Conservation (phyloP, 495 filamentous ascomycete genomes). For the Pseudoneurospora amorphoporcata region DNA sequence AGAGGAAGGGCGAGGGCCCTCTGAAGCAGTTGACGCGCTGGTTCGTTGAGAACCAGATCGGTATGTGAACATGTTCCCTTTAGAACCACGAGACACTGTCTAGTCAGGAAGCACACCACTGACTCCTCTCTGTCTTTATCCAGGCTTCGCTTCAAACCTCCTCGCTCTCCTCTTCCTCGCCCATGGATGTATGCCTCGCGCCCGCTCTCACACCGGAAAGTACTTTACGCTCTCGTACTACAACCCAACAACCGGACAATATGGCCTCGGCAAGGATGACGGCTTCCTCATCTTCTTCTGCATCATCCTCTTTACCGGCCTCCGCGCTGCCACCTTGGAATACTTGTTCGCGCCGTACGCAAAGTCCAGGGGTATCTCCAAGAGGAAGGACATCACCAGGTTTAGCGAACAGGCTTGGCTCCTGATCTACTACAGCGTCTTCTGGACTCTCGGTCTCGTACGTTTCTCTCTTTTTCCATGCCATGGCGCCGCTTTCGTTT, state of each 20-base stretch:
- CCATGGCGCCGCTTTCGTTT: background rate
- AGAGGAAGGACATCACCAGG: constrained; percentile 61
- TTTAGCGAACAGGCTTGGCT: constrained; percentile 94
- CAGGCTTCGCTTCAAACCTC: constrained; percentile 33
- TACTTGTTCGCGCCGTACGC: constrained; percentile 74
- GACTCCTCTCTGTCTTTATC: background rate
- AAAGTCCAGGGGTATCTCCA: constrained; percentile 53
- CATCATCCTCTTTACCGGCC: constrained; percentile 73
- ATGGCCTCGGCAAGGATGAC: constrained; percentile 70
- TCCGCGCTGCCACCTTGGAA: constrained; percentile 78
- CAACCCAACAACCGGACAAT: constrained; percentile 52
- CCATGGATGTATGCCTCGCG: constrained; percentile 69
- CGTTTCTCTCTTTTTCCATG: constrained; percentile 20
- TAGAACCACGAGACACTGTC: background rate
- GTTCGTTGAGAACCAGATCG: constrained; percentile 46
- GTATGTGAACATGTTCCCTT: constrained; percentile 23
- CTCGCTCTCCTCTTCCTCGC: constrained; percentile 66
- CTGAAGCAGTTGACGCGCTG: constrained; percentile 32
- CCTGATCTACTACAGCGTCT: constrained; percentile 63
- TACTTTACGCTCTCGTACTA: constrained; percentile 84
- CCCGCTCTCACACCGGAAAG: constrained; percentile 65
- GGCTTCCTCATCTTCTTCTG: constrained; percentile 68
- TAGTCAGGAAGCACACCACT: background rate
- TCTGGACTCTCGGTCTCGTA: constrained; percentile 81
- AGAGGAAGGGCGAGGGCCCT: constrained; percentile 35